Conservation (phyloP, 2,329 filamentous ascomycete genomes). For the Clonostachys byssicola region DNA sequence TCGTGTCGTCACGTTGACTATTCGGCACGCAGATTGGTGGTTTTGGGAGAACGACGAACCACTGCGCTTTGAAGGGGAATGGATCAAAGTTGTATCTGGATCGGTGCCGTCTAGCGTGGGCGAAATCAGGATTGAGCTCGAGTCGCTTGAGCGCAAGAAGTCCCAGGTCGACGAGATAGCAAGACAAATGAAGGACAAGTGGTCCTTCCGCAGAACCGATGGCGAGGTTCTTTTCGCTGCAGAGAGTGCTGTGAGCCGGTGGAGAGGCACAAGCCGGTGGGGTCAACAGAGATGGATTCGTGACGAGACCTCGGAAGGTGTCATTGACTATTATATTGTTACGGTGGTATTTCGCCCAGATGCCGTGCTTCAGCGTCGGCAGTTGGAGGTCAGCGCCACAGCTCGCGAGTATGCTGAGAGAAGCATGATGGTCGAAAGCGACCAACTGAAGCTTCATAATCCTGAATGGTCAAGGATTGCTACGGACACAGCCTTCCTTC, state of each 20-base stretch:
- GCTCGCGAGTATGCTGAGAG: neutral
- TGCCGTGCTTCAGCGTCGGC: conserved; percentile 9
- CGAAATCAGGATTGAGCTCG: conserved; percentile 38
- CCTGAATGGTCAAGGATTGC: neutral
- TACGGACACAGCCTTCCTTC: no score
- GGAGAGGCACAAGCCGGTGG: conserved; percentile 41
- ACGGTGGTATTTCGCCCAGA: conserved; percentile 26
- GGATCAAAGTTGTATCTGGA: conserved; percentile 20
- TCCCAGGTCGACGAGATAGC: conserved; percentile 39
- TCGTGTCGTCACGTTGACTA: conserved; percentile 31
- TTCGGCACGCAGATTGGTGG: conserved; percentile 47
- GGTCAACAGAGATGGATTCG: conserved; percentile 27
- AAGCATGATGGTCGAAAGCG: neutral
- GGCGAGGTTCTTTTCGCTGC: neutral
- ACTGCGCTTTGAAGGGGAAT: conserved; percentile 25
- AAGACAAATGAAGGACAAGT: conserved; percentile 21
- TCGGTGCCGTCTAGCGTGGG: conserved; percentile 23
- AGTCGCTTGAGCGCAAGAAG: conserved; percentile 39
- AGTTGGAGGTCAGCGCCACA: conserved; percentile 2
- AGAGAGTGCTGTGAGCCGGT: conserved; percentile 19
- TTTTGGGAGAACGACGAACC: conserved; percentile 30
- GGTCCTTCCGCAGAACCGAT: conserved; percentile 23
- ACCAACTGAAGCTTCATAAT: neutral
- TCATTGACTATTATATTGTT: conserved; percentile 37
- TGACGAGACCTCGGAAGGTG: conserved; percentile 30